Percentiles rank a stretch among this genome's conserved stretches.
Evolutionary conservation across 2,329 filamentous ascomycete genomes (phyloP).

Genomic region (Catunica adiposa): DNA sequence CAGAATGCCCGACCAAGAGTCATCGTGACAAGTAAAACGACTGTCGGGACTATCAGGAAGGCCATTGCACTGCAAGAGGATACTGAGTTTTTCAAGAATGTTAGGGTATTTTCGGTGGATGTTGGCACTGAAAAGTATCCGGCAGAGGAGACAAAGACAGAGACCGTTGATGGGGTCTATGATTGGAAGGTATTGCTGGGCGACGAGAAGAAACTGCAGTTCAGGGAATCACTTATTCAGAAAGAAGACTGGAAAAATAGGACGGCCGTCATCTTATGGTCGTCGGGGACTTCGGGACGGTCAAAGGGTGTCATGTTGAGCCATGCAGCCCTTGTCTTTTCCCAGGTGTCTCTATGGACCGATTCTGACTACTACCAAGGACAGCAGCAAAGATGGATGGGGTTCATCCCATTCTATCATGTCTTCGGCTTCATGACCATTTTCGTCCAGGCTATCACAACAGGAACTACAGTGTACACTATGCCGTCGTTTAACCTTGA

Average conservation of each 20-base stretch:
- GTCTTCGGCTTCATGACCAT: constrained; percentile 43
- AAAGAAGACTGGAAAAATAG: constrained; percentile 31
- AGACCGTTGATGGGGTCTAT: constrained; percentile 14
- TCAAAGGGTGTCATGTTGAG: constrained; percentile 62
- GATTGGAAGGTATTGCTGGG: constrained; percentile 46
- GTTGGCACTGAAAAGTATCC: constrained; percentile 23
- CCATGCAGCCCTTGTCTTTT: constrained; percentile 47
- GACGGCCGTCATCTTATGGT: constrained; percentile 32
- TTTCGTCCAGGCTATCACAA: constrained; percentile 37
- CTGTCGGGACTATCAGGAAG: constrained; percentile 21
- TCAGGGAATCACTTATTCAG: constrained; percentile 1
- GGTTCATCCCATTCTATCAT: constrained; percentile 56
- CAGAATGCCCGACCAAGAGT: constrained; percentile 25
- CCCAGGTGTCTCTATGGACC: constrained; percentile 32
- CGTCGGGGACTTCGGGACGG: constrained; percentile 51
- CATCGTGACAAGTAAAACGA: constrained; percentile 23
- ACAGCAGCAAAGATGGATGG: constrained; percentile 30
- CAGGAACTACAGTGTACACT: constrained; percentile 44
- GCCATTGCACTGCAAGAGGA: constrained; percentile 23
- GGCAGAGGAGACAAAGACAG: background rate
- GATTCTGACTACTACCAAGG: constrained; percentile 30
- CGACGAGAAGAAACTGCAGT: constrained; percentile 14
- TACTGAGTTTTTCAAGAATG: constrained; percentile 19
- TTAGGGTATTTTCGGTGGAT: constrained; percentile 45
- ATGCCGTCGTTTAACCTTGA: constrained; percentile 57